phyloP scores from a whole-genome alignment of 2,329 filamentous ascomycete species.

The Penicillium sp. region DNA sequence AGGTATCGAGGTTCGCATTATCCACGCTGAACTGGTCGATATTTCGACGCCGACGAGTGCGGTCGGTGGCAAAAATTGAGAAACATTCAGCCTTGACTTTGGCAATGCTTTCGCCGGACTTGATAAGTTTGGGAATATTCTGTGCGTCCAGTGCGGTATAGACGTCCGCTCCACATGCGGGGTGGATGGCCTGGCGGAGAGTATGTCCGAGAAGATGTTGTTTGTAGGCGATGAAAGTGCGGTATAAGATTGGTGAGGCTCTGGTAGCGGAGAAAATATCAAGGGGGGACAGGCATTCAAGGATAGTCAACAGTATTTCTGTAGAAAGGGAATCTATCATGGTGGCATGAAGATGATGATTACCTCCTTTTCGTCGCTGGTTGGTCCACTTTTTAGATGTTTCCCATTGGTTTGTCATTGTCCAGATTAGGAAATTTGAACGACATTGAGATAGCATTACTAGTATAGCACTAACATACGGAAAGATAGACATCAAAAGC shows the following conservation, averaged over 20 bases:
- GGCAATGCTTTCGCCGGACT: background rate
- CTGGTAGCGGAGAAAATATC: background rate
- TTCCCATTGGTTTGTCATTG: background rate
- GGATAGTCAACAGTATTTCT: background rate
- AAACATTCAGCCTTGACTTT: constrained; percentile 1
- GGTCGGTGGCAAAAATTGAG: background rate
- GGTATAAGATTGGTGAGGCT: background rate
- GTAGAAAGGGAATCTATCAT: background rate
- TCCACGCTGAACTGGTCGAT: background rate
- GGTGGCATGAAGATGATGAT: background rate
- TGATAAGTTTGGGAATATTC: background rate
- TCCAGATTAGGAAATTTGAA: background rate
- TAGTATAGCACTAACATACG: background rate
- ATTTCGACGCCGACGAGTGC: background rate
- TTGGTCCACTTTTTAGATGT: background rate
- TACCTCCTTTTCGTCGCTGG: background rate
- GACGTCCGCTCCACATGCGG: background rate
- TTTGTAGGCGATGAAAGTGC: background rate
- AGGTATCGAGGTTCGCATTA: background rate
- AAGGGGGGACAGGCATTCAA: background rate
- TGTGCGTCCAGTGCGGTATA: background rate
- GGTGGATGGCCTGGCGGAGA: background rate
- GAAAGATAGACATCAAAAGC: background rate
- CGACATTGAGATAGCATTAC: background rate
- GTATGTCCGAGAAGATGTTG: background rate